A percentile compares a stretch with the other conserved stretches of the same genome.
These are phyloP conservation scores for Naganishia albida DNA, from an alignment of 1,284 basidiomycete genomes.

Conservation along the genomic window DNA sequence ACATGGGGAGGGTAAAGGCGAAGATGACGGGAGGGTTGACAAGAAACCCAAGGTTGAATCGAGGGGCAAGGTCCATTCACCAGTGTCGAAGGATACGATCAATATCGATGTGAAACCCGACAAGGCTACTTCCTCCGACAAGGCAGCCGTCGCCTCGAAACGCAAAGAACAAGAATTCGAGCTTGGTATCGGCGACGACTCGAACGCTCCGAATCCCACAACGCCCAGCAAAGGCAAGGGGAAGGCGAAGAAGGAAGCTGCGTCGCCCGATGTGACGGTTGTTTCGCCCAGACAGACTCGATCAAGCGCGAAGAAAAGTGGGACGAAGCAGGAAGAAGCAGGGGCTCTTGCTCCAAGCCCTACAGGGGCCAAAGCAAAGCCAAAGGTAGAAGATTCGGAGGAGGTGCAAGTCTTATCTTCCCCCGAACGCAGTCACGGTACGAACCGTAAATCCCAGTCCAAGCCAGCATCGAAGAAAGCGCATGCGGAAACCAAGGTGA, in stretches of 20 bases:
- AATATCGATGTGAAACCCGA: slow-evolving; percentile 17
- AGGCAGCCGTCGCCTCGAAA: slow-evolving; percentile 10
- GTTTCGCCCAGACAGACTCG: slow-evolving; percentile 9
- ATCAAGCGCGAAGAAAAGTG: not conserved
- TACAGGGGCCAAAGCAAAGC: not conserved
- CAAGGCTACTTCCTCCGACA: slow-evolving; percentile 2
- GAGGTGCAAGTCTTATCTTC: slow-evolving; percentile 9
- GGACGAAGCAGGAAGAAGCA: not conserved
- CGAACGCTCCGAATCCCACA: slow-evolving; percentile 30
- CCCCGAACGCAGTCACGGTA: not conserved
- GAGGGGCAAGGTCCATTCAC: slow-evolving; percentile 25
- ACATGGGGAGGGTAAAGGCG: not conserved
- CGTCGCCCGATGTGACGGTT: not conserved
- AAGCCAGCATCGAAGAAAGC: not conserved
- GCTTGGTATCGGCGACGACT: slow-evolving; percentile 44
- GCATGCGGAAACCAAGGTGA: not conserved
- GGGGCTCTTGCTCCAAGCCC: not conserved
- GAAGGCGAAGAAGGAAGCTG: not conserved
- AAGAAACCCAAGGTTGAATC: slow-evolving; percentile 12
- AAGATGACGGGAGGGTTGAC: not conserved
- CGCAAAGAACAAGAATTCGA: slow-evolving; percentile 35
- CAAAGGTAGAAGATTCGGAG: slow-evolving; percentile 3
- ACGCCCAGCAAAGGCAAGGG: not conserved
- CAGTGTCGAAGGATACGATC: not conserved
- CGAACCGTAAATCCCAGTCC: not conserved